Base-by-base conservation (phyloP, 805 yeast species). In the Zygoascus ofunaensis region DNA sequence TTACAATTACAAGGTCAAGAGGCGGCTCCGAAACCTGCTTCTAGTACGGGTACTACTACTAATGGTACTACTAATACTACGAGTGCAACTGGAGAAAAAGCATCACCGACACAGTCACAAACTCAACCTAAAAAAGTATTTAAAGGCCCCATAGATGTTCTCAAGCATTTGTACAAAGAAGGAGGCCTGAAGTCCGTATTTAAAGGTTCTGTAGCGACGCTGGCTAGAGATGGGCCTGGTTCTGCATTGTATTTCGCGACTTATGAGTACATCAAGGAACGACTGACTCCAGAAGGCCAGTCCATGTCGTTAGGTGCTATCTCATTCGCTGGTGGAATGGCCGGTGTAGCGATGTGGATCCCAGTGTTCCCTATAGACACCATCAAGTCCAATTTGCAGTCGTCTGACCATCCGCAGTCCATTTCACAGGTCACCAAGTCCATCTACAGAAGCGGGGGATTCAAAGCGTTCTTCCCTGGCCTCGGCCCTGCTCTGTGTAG, bases 171-270 rank as follows among this genome's bases (percentile, higher is more conserved):
- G 56, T 77, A 87, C 55, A 70, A 70, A 34, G 77, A 82, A 38
- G 97, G 97, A 28, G 97, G 97, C 23, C 52, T 89, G 20, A 65
- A 73, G 47, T 89, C 97, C 1, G 72, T 92, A 22, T 90, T 84
- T 66, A 85, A 86, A 62, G 98, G 98, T 17, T 83, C 95, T 0
- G 73, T 73, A 14, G 96, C 97, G 2, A 90, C 98, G 1, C 67
- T 90, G 49, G 94, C 95, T 17, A 78, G 98, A 63, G 98, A 90
- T 60, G 97, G 97, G 1, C 97, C 98, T 1, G 98, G 98, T 1
- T 82, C 94, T 14, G 97, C 97, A 0, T 71, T 87, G 24, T 90
- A 90, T 66, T 90, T 92, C 63, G 97, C 97, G 2, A 85, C 95
- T 1, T 90, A 90, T 63, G 98, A 90, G 63, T 72, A 74, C 50